phyloP scores from a whole-genome alignment of 352 stramenopile species.

The Pythium aquatile region DNA sequence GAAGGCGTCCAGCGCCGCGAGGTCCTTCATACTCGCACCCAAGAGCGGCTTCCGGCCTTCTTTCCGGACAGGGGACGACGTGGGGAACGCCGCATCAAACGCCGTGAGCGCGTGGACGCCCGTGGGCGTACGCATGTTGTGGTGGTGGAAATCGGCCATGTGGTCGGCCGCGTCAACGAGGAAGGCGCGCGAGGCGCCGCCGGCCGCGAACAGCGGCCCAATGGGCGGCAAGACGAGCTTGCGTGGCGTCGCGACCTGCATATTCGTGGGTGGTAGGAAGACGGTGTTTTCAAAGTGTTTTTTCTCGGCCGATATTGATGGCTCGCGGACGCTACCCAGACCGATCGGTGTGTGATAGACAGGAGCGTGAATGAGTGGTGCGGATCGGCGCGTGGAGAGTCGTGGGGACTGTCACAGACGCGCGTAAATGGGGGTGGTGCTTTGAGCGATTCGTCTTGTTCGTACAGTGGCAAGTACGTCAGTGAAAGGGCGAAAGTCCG shows the following conservation, averaged over 20 bases:
- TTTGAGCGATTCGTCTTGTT: conserved; percentile 10
- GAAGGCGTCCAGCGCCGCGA: conserved; percentile 32
- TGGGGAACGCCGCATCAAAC: conserved; percentile 37
- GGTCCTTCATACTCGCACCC: conserved; percentile 20
- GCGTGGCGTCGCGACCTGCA: conserved; percentile 34
- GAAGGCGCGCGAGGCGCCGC: conserved; percentile 7
- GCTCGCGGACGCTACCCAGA: neutral
- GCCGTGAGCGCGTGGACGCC: conserved; percentile 38
- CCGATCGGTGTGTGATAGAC: neutral
- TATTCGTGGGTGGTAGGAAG: conserved; percentile 10
- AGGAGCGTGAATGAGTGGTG: conserved; percentile 1
- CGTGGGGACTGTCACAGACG: neutral
- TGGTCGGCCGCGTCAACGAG: conserved; percentile 29
- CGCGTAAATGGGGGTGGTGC: neutral
- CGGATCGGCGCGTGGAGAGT: neutral
- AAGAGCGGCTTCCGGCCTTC: conserved; percentile 26
- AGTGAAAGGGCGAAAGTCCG: conserved; percentile 14
- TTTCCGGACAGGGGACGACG: conserved; percentile 68
- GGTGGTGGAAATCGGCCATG: conserved; percentile 35
- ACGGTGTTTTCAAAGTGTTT: conserved; percentile 12
- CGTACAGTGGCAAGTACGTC: conserved; percentile 23
- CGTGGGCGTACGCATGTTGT: conserved; percentile 52
- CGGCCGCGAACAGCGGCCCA: conserved; percentile 44
- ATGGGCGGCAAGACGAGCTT: conserved; percentile 61
- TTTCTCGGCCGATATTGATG: neutral